Evolutionary conservation across 805 yeast species (phyloP).

Genomic region (Ogataea trehaloabstinens): DNA sequence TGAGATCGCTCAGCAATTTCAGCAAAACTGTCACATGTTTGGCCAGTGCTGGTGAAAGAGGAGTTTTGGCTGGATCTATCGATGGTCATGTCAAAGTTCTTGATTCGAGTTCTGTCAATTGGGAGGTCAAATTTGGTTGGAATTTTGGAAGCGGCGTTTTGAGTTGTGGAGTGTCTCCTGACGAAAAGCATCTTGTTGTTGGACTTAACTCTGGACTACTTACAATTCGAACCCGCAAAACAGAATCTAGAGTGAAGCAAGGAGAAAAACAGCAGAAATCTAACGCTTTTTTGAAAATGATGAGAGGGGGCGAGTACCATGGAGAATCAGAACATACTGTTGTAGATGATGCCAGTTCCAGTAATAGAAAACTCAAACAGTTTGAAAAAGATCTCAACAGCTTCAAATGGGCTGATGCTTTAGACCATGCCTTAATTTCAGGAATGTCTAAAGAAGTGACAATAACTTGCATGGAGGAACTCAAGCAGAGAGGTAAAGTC

Average conservation of each 20-base stretch:
- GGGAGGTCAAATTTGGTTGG: slow-evolving; percentile 96
- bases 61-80: slow-evolving; percentile 88
- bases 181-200: slow-evolving; percentile 82
- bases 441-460: slow-evolving; percentile 82
- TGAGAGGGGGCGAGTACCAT: slow-evolving; percentile 85
- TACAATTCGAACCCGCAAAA: slow-evolving; percentile 83
- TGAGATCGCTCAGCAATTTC: slow-evolving; percentile 78
- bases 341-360: slow-evolving; percentile 53
- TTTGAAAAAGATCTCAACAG: slow-evolving; percentile 83
- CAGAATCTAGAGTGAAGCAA: slow-evolving; percentile 54
- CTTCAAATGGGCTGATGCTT: slow-evolving; percentile 90
- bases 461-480: slow-evolving; percentile 78
- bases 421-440: slow-evolving; percentile 78
- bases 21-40: slow-evolving; percentile 91
- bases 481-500: slow-evolving; percentile 85
- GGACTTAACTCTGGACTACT: slow-evolving; percentile 89
- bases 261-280: slow-evolving; percentile 50
- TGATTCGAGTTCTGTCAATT: slow-evolving; percentile 66
- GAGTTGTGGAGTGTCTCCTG: slow-evolving; percentile 86
- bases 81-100: slow-evolving; percentile 98
- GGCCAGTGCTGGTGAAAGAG: slow-evolving; percentile 67
- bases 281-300: slow-evolving; percentile 72
- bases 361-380: slow-evolving; percentile 62
- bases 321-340: slow-evolving; percentile 85
- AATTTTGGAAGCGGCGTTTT: slow-evolving; percentile 93